Conservation (phyloP, 1,284 basidiomycete species). For the Phellinidium pouzarii region DNA sequence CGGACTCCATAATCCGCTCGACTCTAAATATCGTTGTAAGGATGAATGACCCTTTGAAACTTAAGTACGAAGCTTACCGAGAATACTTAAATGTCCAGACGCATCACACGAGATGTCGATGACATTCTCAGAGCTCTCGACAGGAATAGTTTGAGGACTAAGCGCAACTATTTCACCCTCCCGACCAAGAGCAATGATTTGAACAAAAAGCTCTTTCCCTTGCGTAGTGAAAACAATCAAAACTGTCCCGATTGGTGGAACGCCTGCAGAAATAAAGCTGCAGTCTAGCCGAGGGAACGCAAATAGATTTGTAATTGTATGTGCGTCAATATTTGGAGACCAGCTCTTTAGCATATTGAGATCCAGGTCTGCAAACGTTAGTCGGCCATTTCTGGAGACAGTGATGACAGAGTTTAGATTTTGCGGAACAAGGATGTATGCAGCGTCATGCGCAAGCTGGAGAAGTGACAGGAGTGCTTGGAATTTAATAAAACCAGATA, state of each 20-base stretch:
- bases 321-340: slow-evolving; percentile 25
- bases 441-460: slow-evolving; percentile 1
- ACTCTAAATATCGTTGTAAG: slow-evolving; percentile 1
- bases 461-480: neutral
- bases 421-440: neutral
- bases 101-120: slow-evolving; percentile 39
- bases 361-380: slow-evolving; percentile 41
- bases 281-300: slow-evolving; percentile 38
- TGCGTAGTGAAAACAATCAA: slow-evolving; percentile 26
- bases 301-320: slow-evolving; percentile 35
- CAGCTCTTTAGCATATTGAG: slow-evolving; percentile 29
- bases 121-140: slow-evolving; percentile 21
- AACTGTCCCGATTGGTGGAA: slow-evolving; percentile 28
- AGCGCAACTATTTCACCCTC: slow-evolving; percentile 8
- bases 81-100: slow-evolving; percentile 42
- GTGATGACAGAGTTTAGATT: slow-evolving; percentile 26
- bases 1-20: slow-evolving; percentile 9
- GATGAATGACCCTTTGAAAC: neutral
- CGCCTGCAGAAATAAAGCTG: slow-evolving; percentile 35
- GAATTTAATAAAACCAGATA: neutral
- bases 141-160: slow-evolving; percentile 19
- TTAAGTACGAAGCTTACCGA: slow-evolving; percentile 33
- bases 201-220: slow-evolving; percentile 12
- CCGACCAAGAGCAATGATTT: slow-evolving; percentile 6
- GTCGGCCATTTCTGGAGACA: slow-evolving; percentile 38